Evolutionary conservation across 768 basidiomycete genomes (phyloP).

Genomic region (Dentipellis sp.): DNA sequence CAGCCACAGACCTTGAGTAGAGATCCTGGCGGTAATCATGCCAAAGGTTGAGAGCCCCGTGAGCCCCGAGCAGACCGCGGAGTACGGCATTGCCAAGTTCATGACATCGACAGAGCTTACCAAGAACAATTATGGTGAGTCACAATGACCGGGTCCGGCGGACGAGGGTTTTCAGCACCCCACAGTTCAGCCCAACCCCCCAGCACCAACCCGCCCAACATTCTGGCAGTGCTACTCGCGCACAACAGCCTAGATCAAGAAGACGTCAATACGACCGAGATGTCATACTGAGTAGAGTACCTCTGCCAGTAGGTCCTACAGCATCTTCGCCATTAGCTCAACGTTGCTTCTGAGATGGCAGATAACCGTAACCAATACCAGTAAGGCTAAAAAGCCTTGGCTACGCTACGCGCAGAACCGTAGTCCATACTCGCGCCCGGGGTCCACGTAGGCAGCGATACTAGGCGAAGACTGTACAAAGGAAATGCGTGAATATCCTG

Average conservation of each 20-base stretch:
- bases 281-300: constrained; percentile 38
- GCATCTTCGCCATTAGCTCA: no score
- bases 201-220: constrained; percentile 30
- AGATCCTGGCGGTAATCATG: constrained; percentile 21
- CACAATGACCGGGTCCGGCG: not conserved
- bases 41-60: constrained; percentile 24
- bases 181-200: constrained; percentile 42
- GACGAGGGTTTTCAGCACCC: constrained; percentile 31
- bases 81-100: constrained; percentile 26
- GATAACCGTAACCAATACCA: no score
- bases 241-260: constrained; percentile 36
- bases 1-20: constrained; percentile 17
- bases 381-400: no score
- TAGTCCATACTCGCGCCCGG: no score
- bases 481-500: no score
- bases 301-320: constrained; percentile 29
- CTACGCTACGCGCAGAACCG: no score
- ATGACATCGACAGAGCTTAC: constrained; percentile 20
- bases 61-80: constrained; percentile 26
- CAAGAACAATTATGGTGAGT: not conserved
- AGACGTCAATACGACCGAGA: constrained; percentile 37
- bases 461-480: no score
- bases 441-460: no score
- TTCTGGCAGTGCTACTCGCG: constrained; percentile 30
- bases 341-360: no score